Evolutionary conservation across 108 stramenopile species (phyloP), one percentile per base, ranked within the genome.

Genomic region (Cylindrotheca closterium): DNA sequence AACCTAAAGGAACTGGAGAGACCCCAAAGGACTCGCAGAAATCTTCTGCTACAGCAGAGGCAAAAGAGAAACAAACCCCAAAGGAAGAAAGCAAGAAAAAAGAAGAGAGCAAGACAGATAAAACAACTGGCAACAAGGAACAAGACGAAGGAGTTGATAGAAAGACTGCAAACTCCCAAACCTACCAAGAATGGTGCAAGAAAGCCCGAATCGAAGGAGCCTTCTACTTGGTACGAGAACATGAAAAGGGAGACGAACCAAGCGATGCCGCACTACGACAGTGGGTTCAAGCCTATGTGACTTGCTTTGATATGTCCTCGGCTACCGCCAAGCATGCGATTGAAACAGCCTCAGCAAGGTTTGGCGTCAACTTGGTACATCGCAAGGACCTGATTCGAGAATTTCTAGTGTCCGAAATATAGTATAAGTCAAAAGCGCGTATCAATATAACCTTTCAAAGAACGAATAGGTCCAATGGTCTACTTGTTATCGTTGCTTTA

Each of bases 291-390:
- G 74, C 79, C 1, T 80, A 75, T 53, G 34, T 80, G 34, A 57
- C 30, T 34, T 72, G 79, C 37, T 75, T 80, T 55, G 68, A 80
- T 53, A 52, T 79, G 60, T 68, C 74, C 24, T 65, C 49, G 25
- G 78, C 78, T n/a, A 74, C 78, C 1, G 68, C 69, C 28, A 74
- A 74, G 46, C 73, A 79, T 60, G 78, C 73, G 12, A 68, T 79
- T 31, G 25, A 47, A 53, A 79, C 73, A 3, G 73, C 73, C 4
- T 70, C 73, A 12, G 78, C 60, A 24, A 79, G 74, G 59, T 79
- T 79, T 59, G 78, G 78, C 21, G 63, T 70, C 2, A 69, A 79
- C 49, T 23, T 79, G 34, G n/a, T 47, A 30, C 17, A 18, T 4
- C 55, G 54, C 51, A 79, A 74, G 49, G 60, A 63, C 24, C 58